Base-by-base conservation (phyloP, 495 filamentous ascomycete genomes). In the Pseudomonodictys pantanalensis region DNA sequence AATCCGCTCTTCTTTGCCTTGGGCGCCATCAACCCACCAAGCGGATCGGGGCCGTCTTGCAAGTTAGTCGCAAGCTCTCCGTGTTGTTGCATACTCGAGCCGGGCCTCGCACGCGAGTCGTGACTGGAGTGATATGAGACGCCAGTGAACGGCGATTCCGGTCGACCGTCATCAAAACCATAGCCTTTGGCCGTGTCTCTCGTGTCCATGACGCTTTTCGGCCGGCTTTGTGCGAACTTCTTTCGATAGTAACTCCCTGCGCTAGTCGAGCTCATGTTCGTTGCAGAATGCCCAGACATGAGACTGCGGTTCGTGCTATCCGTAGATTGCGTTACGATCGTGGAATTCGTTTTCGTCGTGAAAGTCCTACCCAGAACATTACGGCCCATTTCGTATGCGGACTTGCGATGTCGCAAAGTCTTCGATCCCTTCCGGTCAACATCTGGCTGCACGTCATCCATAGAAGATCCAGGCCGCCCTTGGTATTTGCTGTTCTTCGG, bases 1-100 rank as follows among this genome's bases (percentile, higher is more conserved):
- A 99, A 96, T 20, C 92, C 92, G 38, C 84, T 85, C 74, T 93
- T 97, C 72, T 92, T 96, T 3, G 85, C 78, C 71, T 92, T 97
- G 2, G 91, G 92, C 9, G 89, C 82, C n/a, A 85, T 83, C 38
- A 96, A 78, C 3, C 92, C 91, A 29, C 91, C 89, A 17, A 97
- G 79, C 0, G 82, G 75, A 18, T 80, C 71, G 56, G 75, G 64
- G 48, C 78, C 72, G 29, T 82, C 81, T 43, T 79, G 77, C 7
- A 76, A 70, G 70, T 72, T 35, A 47, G 46, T 56, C 67, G 71
- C 71, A 7, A 72, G 56, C n/a, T 66, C 62, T 75, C 72, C 12
- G 71, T 75, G 11, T 76, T 80, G 35, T 18, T 41, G 38, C 15
- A n/a, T 4, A 77, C 78, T 9, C 73, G 77, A 4, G 70, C 75